phyloP scores from a whole-genome alignment of 306 rosid species.

The Cicer cuneatum region DNA sequence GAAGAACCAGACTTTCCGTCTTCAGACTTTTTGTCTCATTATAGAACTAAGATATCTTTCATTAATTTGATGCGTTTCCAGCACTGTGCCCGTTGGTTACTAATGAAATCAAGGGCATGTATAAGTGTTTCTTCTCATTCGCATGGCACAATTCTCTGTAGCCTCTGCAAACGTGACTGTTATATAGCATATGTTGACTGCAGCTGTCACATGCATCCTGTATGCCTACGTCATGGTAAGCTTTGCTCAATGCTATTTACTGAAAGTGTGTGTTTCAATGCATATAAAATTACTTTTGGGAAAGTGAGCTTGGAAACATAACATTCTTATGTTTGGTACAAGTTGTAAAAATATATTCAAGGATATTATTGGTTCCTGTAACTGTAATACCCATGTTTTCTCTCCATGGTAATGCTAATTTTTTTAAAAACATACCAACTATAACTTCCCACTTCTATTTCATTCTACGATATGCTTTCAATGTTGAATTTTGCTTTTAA shows the following conservation, averaged over 20 bases:
- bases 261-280: not conserved
- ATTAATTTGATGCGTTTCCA: slow-evolving; percentile 84
- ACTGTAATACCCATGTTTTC: not conserved
- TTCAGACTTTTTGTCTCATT: slow-evolving; percentile 57
- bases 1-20: slow-evolving; percentile 70
- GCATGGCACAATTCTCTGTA: slow-evolving; percentile 79
- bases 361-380: slow-evolving; percentile 1
- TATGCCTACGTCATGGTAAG: slow-evolving; percentile 96
- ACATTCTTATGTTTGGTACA: not conserved
- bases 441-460: slow-evolving; percentile 12
- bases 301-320: not conserved
- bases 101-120: slow-evolving; percentile 71
- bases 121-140: slow-evolving; percentile 58
- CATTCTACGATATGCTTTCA: not conserved
- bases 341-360: not conserved
- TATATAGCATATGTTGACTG: slow-evolving; percentile 78
- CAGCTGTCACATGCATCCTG: slow-evolving; percentile 73
- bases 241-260: slow-evolving; percentile 32
- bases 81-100: slow-evolving; percentile 85
- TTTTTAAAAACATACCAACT: not conserved
- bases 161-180: slow-evolving; percentile 91
- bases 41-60: slow-evolving; percentile 65
- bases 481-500: not conserved
- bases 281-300: not conserved
- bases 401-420: not conserved